phyloP scores from a whole-genome alignment of 2,329 filamentous ascomycete genomes.

The Phialophora tarda region DNA sequence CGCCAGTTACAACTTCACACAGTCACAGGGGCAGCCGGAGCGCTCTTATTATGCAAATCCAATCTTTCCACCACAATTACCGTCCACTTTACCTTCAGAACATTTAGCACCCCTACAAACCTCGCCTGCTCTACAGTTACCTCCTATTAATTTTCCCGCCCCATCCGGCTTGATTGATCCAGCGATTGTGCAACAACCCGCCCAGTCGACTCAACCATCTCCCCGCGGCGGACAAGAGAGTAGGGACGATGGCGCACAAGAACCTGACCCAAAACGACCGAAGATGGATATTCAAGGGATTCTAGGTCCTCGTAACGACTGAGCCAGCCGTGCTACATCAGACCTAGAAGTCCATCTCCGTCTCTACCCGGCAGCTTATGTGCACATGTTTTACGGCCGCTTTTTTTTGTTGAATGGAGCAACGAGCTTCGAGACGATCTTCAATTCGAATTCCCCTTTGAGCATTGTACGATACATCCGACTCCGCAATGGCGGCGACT shows the following conservation, averaged over 20 bases:
- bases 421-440: constrained; percentile 2
- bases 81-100: constrained; percentile 18
- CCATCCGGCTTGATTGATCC: constrained; percentile 35
- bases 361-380: background rate
- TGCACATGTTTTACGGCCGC: constrained; percentile 6
- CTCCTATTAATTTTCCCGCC: constrained; percentile 36
- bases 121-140: constrained; percentile 35
- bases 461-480: constrained; percentile 17
- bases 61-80: constrained; percentile 30
- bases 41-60: constrained; percentile 26
- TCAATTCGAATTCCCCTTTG: background rate
- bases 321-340: background rate
- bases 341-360: background rate
- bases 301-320: constrained; percentile 35
- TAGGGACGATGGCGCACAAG: constrained; percentile 30
- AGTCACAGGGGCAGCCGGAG: constrained; percentile 23
- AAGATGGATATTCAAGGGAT: constrained; percentile 41
- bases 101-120: constrained; percentile 24
- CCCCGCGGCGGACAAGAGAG: constrained; percentile 19
- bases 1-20: constrained; percentile 30
- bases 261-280: constrained; percentile 39
- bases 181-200: constrained; percentile 34
- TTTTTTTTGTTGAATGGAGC: constrained; percentile 22
- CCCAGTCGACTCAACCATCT: constrained; percentile 18
- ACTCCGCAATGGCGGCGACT: background rate